Evolutionary conservation across 2,329 filamentous ascomycete species (phyloP), one percentile per base, ranked within the genome.

Genomic region (Sporothrix schenckii): DNA sequence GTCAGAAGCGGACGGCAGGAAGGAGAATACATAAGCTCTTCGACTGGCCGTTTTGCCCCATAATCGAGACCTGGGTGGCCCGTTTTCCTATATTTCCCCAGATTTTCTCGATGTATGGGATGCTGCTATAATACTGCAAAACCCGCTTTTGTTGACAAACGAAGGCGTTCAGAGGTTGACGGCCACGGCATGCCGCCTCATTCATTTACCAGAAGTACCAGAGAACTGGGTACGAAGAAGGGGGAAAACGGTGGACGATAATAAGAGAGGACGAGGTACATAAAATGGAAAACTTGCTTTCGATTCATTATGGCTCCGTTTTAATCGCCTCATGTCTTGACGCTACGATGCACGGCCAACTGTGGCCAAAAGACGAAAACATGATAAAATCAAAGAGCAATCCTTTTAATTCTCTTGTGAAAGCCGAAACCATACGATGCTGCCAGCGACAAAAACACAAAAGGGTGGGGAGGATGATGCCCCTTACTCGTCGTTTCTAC

Each of bases 41-140:
- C 9, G 50, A 10, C n/a, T 21, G 56, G 44, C 56, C 34, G 56
- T 60, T 60, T 41, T 60, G 34, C 34, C n/a, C 21, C 34, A 10
- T n/a, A 6, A 58, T 13, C 19, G n/a, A 11, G 27, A 16, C 11
- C 21, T 63, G 60, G n/a, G 21, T 39, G 34, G 39, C 41, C 50
- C 52, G 39, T 58, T 58, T 50, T 34, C 52, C 34, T 53, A 27
- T 50, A 52, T 30, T 66, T 66, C 61, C 61, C 61, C 61, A 66
- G 61, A 47, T 52, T 66, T 52, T 21, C 6, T 5, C n/a, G 9
- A 24, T 39, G 34, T 44, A 13, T 44, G 56, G 56, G 56, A 21
- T n/a, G 21, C 41, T 6, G 19, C 34, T 14, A 44, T 60, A 21
- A 13, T 41, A 19, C 34, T 34, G 6, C 34, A 4, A 19, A n/a